These are phyloP conservation scores for Pleurotus giganteus DNA, from an alignment of 768 basidiomycete genomes.

Conservation along the genomic window DNA sequence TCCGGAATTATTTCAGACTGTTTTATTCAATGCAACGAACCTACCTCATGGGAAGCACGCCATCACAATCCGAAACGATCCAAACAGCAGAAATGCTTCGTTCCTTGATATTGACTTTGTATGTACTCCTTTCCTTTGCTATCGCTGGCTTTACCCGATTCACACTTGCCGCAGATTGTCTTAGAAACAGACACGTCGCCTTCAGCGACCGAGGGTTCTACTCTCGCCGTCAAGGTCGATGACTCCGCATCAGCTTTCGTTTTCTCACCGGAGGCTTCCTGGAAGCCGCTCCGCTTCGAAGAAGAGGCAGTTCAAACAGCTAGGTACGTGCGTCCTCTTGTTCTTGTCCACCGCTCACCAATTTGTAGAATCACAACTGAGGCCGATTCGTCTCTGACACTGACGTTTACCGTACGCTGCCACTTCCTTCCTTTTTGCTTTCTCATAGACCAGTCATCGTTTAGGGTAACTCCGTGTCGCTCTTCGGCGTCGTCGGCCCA, in stretches of 20 bases:
- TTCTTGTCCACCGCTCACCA: background rate
- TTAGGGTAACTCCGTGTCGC: constrained; percentile 29
- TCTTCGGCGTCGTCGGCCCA: constrained; percentile 38
- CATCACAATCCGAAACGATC: constrained; percentile 32
- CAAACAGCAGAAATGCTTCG: constrained; percentile 1
- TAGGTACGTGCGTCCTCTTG: background rate
- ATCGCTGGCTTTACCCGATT: background rate
- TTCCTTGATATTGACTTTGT: constrained; percentile 51
- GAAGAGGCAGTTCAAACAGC: constrained; percentile 3
- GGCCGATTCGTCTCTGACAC: constrained; percentile 19
- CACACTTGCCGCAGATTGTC: constrained; percentile 25
- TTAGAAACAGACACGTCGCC: constrained; percentile 24
- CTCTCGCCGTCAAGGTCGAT: background rate
- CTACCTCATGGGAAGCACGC: constrained; percentile 34
- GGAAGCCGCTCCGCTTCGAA: background rate
- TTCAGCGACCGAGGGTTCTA: constrained; percentile 11
- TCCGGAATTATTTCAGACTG: constrained; percentile 35
- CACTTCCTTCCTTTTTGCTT: background rate
- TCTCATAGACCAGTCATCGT: constrained; percentile 2
- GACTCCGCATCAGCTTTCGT: background rate
- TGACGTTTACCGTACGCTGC: constrained; percentile 24
- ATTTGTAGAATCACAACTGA: constrained; percentile 10
- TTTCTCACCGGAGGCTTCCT: background rate
- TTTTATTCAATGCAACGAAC: constrained; percentile 34
- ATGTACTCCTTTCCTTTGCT: constrained; percentile 14